A percentile compares a stretch with the other conserved stretches of the same genome.
phyloP scores from a whole-genome alignment of 305 asterid genomes.

The Fraxinus paxiana region DNA sequence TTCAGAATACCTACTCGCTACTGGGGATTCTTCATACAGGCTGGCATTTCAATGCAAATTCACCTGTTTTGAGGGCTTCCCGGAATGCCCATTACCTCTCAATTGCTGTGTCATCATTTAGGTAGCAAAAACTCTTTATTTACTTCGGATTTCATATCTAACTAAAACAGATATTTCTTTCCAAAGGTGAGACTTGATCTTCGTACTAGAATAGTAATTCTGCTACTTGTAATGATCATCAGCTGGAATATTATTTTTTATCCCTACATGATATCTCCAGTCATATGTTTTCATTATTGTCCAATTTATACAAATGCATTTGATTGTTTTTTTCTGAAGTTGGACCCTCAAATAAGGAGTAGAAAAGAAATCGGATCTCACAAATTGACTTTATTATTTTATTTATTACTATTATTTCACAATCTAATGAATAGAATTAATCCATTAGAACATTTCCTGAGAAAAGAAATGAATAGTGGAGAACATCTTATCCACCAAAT shows the following conservation, averaged over 20 bases:
- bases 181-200: not conserved
- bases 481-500: not conserved
- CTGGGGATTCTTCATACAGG: not conserved
- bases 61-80: not conserved
- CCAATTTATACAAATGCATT: not conserved
- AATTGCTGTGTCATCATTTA: not conserved
- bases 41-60: not conserved
- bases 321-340: not conserved
- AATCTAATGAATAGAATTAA: not conserved
- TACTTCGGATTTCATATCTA: not conserved
- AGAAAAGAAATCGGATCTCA: not conserved
- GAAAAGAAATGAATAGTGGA: not conserved
- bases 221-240: not conserved
- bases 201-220: not conserved
- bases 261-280: not conserved
- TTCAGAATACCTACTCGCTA: not conserved
- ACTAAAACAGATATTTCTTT: not conserved
- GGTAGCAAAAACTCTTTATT: not conserved
- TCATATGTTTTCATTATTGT: not conserved
- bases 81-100: not conserved
- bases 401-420: not conserved
- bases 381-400: not conserved
- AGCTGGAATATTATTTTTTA: not conserved
- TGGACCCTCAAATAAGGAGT: not conserved
- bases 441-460: not conserved